Conservation (phyloP, 73 alveolate species). For the Effrenium voratum region DNA sequence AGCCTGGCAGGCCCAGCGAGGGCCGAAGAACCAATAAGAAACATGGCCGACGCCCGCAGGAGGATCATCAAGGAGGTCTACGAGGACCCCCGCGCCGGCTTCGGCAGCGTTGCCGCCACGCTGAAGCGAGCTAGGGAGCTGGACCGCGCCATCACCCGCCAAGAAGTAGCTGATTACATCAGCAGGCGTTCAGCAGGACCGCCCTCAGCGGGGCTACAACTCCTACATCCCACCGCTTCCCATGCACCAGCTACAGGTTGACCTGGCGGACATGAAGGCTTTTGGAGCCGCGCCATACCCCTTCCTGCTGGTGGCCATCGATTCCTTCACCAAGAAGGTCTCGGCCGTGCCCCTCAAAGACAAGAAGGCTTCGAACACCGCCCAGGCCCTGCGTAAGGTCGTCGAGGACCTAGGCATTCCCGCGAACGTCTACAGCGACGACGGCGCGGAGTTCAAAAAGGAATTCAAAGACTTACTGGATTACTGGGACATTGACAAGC, state of each 20-base stretch:
- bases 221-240: not conserved
- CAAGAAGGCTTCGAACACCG: not conserved
- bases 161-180: not conserved
- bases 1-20: no score
- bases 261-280: not conserved
- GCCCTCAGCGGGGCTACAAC: not conserved
- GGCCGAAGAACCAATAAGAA: no score
- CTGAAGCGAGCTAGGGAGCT: not conserved
- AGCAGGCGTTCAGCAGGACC: not conserved
- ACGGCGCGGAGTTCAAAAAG: not conserved
- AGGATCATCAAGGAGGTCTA: not conserved
- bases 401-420: conserved; percentile 1
- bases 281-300: not conserved
- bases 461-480: not conserved
- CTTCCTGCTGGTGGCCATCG: not conserved
- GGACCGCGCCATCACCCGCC: not conserved
- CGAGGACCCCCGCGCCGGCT: not conserved
- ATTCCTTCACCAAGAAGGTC: not conserved
- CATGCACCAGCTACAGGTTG: not conserved
- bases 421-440: not conserved
- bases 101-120: not conserved
- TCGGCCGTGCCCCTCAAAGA: not conserved
- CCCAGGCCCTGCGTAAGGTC: not conserved
- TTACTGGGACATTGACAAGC: not conserved
- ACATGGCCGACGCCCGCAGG: not conserved